Evolutionary conservation across 805 yeast species (phyloP).

Genomic region (Tanozyma kutaoensis): DNA sequence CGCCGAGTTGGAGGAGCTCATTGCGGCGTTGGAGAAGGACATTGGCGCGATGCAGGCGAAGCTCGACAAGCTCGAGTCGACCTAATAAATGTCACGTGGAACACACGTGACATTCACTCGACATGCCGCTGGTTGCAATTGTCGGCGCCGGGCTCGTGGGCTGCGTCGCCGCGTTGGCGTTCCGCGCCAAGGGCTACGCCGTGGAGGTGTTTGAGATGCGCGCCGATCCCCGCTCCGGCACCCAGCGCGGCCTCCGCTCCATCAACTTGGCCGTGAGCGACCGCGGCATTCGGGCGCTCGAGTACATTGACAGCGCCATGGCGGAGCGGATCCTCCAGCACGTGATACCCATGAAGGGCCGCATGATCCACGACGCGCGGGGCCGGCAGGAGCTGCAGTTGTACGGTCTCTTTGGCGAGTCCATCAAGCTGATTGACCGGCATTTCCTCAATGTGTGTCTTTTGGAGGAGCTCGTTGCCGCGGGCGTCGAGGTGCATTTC

Average conservation of each 20-base stretch:
- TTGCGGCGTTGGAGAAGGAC: slow-evolving; percentile 10
- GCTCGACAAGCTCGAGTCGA: slow-evolving; percentile 3
- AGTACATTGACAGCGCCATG: slow-evolving; percentile 45
- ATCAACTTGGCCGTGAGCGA: slow-evolving; percentile 83
- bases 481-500: slow-evolving; percentile 35
- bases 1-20: slow-evolving; percentile 19
- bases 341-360: slow-evolving; percentile 75
- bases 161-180: slow-evolving; percentile 68
- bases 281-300: slow-evolving; percentile 65
- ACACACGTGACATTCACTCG: neutral
- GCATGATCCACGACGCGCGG: slow-evolving; percentile 69
- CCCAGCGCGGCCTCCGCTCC: slow-evolving; percentile 38
- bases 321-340: slow-evolving; percentile 40
- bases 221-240: slow-evolving; percentile 43
- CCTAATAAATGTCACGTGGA: neutral
- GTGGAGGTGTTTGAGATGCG: slow-evolving; percentile 68
- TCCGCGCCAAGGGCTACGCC: slow-evolving; percentile 54
- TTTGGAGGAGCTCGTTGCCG: slow-evolving; percentile 42
- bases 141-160: slow-evolving; percentile 93
- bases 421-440: slow-evolving; percentile 78
- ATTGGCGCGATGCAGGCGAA: slow-evolving; percentile 16
- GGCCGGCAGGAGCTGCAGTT: slow-evolving; percentile 57
- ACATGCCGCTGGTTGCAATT: slow-evolving; percentile 26
- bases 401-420: slow-evolving; percentile 74
- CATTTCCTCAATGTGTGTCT: slow-evolving; percentile 50